Base-by-base conservation (phyloP, 139 green algal genomes). In the Tetradesmus obliquus region DNA sequence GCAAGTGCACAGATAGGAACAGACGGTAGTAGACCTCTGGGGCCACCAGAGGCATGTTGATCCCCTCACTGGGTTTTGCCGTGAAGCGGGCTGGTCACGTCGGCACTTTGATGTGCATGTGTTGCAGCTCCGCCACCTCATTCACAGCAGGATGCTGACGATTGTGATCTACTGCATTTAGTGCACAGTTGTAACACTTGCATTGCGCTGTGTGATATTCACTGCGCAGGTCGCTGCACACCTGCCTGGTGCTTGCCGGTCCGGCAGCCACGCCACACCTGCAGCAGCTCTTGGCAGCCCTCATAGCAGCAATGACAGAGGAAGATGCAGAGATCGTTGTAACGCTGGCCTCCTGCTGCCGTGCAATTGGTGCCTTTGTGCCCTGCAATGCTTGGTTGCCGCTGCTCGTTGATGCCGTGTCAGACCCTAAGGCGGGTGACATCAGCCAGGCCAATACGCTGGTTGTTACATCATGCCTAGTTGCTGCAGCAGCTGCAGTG, bases 381-480 rank as follows among this genome's bases (percentile, higher is more conserved):
- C 19, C 82, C 22, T 55, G 93, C 0, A 17, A 19, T 2, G 57
- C 88, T 7, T 98, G 96, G 96, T 87, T 97, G 88, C 95, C 94
- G 1, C 91, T 96, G 22, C 62, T 93, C 22, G 84, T 96, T 8
- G 96, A 98, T 84, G 71, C 91, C 5, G 22, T 95, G 20, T 76
- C 89, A n/a, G 71, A 91, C 24, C 2, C 60, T 1, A 57, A 92
- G 24, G 91, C 62, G 12, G 72, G 86, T 24, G 6, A 45, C 1
- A 87, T 92, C 3, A 93, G 96, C 81, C 93, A 91, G 24, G 95
- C 95, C 15, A 95, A 95, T 58, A 92, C 93, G 1, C 94, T 98
- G n/a, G 95, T 97, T 24, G 93, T 98, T 20, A 88, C 97, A 54
- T 94, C 95, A 1, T 94, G 92, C 8, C 82, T 97, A 84, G 57